A percentile compares a stretch with the other conserved stretches of the same genome.
These are phyloP conservation scores for Boletus mariae DNA, from an alignment of 1,284 basidiomycete species.

Conservation along the genomic window DNA sequence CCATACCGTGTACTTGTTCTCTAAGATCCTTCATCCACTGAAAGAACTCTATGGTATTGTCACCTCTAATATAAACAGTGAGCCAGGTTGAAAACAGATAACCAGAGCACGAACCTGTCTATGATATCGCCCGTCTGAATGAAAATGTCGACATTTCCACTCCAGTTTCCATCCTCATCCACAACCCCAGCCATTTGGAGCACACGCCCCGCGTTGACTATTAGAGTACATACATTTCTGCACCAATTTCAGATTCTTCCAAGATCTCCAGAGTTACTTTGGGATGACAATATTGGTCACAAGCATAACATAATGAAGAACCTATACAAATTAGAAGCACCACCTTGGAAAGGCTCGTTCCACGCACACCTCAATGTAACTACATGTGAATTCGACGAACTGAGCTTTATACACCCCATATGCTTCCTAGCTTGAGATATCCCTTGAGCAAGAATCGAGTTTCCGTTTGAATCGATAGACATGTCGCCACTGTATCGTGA, in stretches of 20 bases:
- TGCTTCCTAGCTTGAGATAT: constrained; percentile 45
- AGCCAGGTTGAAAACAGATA: constrained; percentile 3
- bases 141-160: constrained; percentile 73
- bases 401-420: constrained; percentile 61
- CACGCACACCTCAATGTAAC: constrained; percentile 50
- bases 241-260: constrained; percentile 63
- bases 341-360: neutral
- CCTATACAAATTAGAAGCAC: constrained; percentile 41
- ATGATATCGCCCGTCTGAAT: constrained; percentile 95
- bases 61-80: constrained; percentile 53
- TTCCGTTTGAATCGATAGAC: constrained; percentile 48
- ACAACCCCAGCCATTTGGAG: constrained; percentile 75
- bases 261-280: constrained; percentile 73
- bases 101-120: constrained; percentile 55
- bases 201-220: constrained; percentile 54
- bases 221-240: constrained; percentile 50
- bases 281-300: constrained; percentile 75
- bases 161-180: constrained; percentile 70
- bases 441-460: constrained; percentile 41
- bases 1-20: constrained; percentile 62
- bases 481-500: constrained; percentile 31
- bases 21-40: constrained; percentile 78
- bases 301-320: constrained; percentile 63
- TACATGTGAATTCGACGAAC: constrained; percentile 75
- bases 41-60: constrained; percentile 83